Evolutionary conservation across 257 asterid species (phyloP).

Genomic region (Nicotiana tomentosiformis): DNA sequence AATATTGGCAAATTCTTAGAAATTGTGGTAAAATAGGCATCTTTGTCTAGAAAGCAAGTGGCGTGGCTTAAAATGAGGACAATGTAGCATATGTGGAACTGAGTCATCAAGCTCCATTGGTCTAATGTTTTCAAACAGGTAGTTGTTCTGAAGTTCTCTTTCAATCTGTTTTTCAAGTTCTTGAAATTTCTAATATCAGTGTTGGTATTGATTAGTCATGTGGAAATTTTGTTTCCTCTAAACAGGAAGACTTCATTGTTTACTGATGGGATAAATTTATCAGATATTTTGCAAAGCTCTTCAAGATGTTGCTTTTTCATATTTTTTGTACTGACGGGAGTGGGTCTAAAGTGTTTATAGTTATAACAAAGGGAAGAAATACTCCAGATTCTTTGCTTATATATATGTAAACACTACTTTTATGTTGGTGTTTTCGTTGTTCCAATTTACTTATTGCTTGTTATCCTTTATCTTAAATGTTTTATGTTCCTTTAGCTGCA

Average conservation of each 20-base stretch:
- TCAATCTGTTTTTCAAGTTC: neutral
- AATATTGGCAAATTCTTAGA: neutral
- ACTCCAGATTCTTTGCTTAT: neutral
- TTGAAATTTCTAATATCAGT: neutral
- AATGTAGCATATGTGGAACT: neutral
- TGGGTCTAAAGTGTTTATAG: neutral
- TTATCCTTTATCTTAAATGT: neutral
- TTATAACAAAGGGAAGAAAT: neutral
- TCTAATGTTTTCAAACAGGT: neutral
- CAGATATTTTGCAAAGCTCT: neutral
- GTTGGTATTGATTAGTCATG: neutral
- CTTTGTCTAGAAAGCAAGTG: neutral
- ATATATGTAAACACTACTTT: neutral
- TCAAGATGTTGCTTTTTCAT: neutral
- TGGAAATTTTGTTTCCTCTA: neutral
- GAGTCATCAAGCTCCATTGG: neutral
- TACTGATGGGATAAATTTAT: neutral
- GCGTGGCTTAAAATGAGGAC: neutral
- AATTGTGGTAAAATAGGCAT: neutral
- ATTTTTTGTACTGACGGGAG: neutral
- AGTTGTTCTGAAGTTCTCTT: neutral
- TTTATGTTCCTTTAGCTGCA: neutral
- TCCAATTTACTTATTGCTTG: neutral
- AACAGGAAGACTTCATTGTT: neutral
- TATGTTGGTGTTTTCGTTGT: neutral